phyloP scores from a whole-genome alignment of 2,329 filamentous ascomycete species.

The Alternaria gaisen region DNA sequence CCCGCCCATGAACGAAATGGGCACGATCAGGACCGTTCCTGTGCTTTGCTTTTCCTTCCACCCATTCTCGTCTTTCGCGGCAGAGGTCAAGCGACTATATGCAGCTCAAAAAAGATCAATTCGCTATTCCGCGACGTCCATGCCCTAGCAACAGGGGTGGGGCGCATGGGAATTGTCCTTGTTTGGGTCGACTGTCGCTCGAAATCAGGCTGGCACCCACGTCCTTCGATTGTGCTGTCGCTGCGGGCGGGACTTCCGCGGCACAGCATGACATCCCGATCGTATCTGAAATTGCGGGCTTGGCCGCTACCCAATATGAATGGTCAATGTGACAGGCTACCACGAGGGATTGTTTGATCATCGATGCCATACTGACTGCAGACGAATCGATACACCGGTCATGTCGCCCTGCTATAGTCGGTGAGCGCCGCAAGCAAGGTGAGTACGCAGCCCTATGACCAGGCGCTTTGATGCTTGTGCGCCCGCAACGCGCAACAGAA shows the following conservation, averaged over 20 bases:
- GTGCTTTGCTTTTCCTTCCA: conserved; percentile 11
- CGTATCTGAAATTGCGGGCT: conserved; percentile 20
- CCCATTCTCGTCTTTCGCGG: conserved; percentile 10
- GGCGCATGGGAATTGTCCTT: conserved; percentile 10
- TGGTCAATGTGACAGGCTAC: conserved; percentile 25
- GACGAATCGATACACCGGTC: conserved; percentile 13
- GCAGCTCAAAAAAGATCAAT: conserved; percentile 19
- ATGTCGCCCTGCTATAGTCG: conserved; percentile 12
- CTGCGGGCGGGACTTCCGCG: conserved; percentile 18
- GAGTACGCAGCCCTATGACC: conserved; percentile 19
- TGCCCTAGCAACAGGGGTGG: conserved; percentile 18
- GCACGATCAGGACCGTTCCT: not conserved
- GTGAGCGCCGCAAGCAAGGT: conserved; percentile 24
- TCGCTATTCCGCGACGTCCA: conserved; percentile 20
- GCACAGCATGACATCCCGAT: conserved; percentile 22
- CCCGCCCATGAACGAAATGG: conserved; percentile 22
- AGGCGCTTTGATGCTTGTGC: conserved; percentile 21
- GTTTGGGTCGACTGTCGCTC: conserved; percentile 21
- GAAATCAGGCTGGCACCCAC: conserved; percentile 15
- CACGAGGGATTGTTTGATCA: conserved; percentile 23
- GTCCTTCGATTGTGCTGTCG: conserved; percentile 18
- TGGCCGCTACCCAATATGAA: conserved; percentile 11
- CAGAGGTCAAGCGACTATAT: conserved; percentile 19
- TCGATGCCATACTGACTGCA: conserved; percentile 18
- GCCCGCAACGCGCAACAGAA: conserved; percentile 12